phyloP scores from a whole-genome alignment of 2,329 filamentous ascomycete genomes.

The Tolypocladium tundrense region DNA sequence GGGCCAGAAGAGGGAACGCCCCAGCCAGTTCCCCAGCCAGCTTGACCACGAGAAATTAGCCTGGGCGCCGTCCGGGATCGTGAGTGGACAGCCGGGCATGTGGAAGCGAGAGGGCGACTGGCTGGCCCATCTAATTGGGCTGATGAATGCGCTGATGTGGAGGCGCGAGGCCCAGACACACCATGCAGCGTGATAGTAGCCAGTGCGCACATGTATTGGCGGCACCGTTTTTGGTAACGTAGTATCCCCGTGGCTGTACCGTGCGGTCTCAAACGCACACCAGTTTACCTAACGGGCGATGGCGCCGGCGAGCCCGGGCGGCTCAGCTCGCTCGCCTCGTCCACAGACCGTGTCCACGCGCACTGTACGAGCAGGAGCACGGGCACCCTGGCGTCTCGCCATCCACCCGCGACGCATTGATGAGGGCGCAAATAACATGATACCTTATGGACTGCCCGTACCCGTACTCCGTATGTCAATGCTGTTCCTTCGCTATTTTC shows the following conservation, averaged over 20 bases:
- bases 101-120: background rate
- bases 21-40: background rate
- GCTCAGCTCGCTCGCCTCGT: background rate
- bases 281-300: background rate
- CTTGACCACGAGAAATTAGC: background rate
- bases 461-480: no score
- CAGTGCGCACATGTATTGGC: background rate
- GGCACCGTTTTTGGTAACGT: no score
- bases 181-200: background rate
- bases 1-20: constrained; percentile 4
- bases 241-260: background rate
- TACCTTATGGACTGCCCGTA: no score
- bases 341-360: background rate
- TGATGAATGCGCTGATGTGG: background rate
- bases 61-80: background rate
- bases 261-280: background rate
- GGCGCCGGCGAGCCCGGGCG: background rate
- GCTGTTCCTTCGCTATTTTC: no score
- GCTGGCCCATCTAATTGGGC: background rate
- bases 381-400: background rate
- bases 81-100: background rate
- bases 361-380: background rate
- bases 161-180: background rate
- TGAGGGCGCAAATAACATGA: background rate
- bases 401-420: background rate